These are phyloP conservation scores for Trichophaea hybrida DNA, from an alignment of 2,329 filamentous ascomycete genomes.

Conservation along the genomic window DNA sequence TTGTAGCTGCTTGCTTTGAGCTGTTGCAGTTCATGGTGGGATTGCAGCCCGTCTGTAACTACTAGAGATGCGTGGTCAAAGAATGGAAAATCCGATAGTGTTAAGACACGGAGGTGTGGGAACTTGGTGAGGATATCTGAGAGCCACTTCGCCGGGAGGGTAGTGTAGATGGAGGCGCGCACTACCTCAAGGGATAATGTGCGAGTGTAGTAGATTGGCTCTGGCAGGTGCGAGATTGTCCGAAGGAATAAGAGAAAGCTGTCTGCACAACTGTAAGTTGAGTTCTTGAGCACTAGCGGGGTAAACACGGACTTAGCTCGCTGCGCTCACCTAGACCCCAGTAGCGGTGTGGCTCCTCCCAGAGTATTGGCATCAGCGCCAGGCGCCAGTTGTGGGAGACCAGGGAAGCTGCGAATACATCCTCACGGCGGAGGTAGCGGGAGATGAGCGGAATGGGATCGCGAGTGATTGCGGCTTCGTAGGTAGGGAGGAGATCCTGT, in stretches of 20 bases:
- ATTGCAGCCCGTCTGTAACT: background rate
- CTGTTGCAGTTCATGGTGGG: background rate
- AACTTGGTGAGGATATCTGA: conserved; percentile 14
- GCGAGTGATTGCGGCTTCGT: conserved; percentile 21
- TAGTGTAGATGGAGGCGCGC: conserved; percentile 20
- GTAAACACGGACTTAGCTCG: background rate
- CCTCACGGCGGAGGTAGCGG: conserved; percentile 15
- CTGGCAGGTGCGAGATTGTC: conserved; percentile 5
- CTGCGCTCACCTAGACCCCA: conserved; percentile 4
- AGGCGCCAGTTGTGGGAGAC: conserved; percentile 19
- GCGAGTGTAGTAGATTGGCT: background rate
- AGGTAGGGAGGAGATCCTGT: conserved; percentile 17
- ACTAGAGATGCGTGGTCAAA: conserved; percentile 17
- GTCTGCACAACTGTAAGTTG: background rate
- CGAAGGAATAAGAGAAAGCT: conserved; percentile 13
- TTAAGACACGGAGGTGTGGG: conserved; percentile 10
- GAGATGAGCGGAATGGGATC: conserved; percentile 21
- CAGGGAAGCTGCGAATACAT: conserved; percentile 19
- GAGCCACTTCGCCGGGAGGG: conserved; percentile 22
- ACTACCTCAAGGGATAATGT: conserved; percentile 12
- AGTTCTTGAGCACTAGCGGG: background rate
- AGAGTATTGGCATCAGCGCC: conserved; percentile 19
- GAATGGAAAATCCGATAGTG: conserved; percentile 15
- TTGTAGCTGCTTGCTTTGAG: conserved; percentile 14
- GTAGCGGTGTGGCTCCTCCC: conserved; percentile 16